Evolutionary conservation across 1,284 basidiomycete genomes (phyloP).

Genomic region (Heterobasidion parviporum): DNA sequence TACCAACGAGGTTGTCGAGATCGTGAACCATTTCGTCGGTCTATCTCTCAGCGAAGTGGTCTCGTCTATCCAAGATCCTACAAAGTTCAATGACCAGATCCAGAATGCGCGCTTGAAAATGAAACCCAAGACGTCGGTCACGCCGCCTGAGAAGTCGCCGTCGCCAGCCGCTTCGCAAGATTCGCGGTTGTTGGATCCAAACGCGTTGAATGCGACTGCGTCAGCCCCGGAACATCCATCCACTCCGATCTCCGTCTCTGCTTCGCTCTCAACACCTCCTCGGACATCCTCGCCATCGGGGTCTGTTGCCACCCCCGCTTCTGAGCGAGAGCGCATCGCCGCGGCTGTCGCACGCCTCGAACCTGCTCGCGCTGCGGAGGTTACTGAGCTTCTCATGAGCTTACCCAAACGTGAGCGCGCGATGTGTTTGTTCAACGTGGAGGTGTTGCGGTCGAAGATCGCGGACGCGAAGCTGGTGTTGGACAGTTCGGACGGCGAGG

Average conservation of each 20-base stretch:
- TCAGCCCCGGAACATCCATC: constrained; percentile 78
- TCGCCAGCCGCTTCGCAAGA: constrained; percentile 51
- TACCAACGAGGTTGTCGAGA: constrained; percentile 45
- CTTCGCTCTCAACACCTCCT: constrained; percentile 66
- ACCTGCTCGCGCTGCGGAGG: constrained; percentile 43
- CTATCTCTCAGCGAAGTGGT: constrained; percentile 71
- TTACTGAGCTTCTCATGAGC: constrained; percentile 76
- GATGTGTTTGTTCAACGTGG: constrained; percentile 82
- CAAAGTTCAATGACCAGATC: constrained; percentile 58
- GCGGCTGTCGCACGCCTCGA: constrained; percentile 60
- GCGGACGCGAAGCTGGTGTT: constrained; percentile 77
- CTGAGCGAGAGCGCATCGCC: constrained; percentile 67
- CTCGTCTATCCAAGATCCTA: constrained; percentile 62
- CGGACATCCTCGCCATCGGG: constrained; percentile 75
- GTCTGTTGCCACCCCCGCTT: constrained; percentile 48
- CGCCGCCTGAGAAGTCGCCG: constrained; percentile 32
- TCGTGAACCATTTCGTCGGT: constrained; percentile 62
- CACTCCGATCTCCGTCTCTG: constrained; percentile 69
- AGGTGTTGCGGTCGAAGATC: constrained; percentile 72
- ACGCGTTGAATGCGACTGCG: constrained; percentile 58
- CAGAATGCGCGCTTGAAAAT: constrained; percentile 34
- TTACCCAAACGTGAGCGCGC: constrained; percentile 84
- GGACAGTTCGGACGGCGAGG: constrained; percentile 58
- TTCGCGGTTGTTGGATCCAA: constrained; percentile 53
- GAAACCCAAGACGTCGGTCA: constrained; percentile 25